Base-by-base conservation (phyloP, 352 stramenopile species). In the Globisporangium cylindrosporum region DNA sequence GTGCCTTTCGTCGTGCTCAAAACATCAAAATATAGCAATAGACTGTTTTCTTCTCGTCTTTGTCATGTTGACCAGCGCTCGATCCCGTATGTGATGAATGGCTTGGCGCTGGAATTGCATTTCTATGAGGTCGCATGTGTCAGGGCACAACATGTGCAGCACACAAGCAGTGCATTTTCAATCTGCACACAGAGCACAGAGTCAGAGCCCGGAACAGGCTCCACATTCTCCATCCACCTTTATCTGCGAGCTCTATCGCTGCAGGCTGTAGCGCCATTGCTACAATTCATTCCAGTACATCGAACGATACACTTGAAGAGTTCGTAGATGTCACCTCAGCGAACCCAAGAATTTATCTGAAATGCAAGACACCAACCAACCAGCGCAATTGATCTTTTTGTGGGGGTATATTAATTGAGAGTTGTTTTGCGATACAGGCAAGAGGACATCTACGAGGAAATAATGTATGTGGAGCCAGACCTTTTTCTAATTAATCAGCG, bases 11-110 rank as follows among this genome's bases (percentile, higher is more conserved):
- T 36, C 22, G 46, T 41, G 24, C 36, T 24, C 27, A 27, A 60
- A 27, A 14, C 49, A 53, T 24, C 9, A 54, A 51, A 29, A 43
- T 49, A 68, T 49, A 68, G 54, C 63, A 68, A 68, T 68, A 68
- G 63, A 68, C 38, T 57, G 63, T 58, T 63, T 62, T 59, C 55
- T 46, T 27, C 55, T 60, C 20, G 29, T 60, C 18, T 41, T 41
- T 20, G 2, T 46, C 18, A 51, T 51, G 3, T 51, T 51, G 43
- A 24, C 22, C 43, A 10, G 20, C 18, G 6, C 8, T 46, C n/a
- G 14, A 46, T 46, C 38, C 27, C 18, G 27, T 34, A 3, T 12
- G 12, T 18, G 54, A 27, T 25, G 7, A 49, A 49, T 49, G 41
- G 5, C 41, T n/a, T 43, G 54, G 22, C 54, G 25, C 5, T 29